Evolutionary conservation across 768 basidiomycete genomes (phyloP).

Genomic region (Amanita pseudoporphyria): DNA sequence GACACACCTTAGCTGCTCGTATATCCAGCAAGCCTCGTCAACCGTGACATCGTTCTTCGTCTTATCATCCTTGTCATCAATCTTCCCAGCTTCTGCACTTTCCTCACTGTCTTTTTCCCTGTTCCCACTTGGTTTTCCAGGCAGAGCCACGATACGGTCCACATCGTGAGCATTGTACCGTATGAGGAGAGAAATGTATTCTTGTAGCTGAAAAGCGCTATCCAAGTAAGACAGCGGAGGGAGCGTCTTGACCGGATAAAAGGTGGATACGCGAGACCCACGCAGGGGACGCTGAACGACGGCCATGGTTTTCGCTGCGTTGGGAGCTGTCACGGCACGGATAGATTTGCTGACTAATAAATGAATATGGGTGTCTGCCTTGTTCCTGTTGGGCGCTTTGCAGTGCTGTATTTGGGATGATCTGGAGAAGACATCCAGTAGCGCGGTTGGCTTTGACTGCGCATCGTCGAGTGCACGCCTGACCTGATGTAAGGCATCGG

Average conservation of each 20-base stretch:
- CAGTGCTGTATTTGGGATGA: too few relatives aligned
- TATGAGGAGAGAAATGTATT: slow-evolving; percentile 86
- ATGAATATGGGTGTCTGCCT: too few relatives aligned
- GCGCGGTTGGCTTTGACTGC: background rate
- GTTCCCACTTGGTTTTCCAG: slow-evolving; percentile 35
- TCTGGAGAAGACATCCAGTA: background rate
- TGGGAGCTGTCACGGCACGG: background rate
- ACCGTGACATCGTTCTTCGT: slow-evolving; percentile 45
- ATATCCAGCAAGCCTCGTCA: slow-evolving; percentile 81
- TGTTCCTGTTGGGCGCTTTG: too few relatives aligned
- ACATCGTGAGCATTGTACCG: slow-evolving; percentile 85
- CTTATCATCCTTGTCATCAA: slow-evolving; percentile 21
- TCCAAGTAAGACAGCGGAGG: slow-evolving; percentile 68
- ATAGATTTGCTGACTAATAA: background rate
- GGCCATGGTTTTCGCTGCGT: slow-evolving; percentile 19
- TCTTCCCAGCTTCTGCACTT: slow-evolving; percentile 19
- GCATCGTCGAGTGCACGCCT: background rate
- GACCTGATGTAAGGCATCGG: background rate
- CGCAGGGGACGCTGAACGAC: slow-evolving; percentile 58
- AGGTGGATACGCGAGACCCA: slow-evolving; percentile 70
- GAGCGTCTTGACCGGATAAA: slow-evolving; percentile 66
- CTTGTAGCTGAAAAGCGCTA: slow-evolving; percentile 91
- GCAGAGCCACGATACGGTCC: slow-evolving; percentile 67
- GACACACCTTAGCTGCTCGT: slow-evolving; percentile 42
- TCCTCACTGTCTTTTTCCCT: slow-evolving; percentile 13